phyloP scores from a whole-genome alignment of 2,329 filamentous ascomycete species.

The Penicillium sp. region DNA sequence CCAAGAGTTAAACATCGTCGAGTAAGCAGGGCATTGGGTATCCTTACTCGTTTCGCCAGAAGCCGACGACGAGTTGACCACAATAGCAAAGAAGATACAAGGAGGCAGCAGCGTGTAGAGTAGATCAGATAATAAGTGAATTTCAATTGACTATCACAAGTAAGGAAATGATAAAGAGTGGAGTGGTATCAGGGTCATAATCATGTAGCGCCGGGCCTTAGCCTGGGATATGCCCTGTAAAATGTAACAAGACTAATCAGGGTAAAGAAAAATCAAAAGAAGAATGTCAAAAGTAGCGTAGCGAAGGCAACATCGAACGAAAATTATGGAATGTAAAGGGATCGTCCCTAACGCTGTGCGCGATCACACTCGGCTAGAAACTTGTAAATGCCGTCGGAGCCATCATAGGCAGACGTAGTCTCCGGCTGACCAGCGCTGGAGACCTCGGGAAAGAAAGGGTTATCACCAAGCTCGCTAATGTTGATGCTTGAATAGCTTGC shows the following conservation, averaged over 20 bases:
- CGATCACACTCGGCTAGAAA: constrained; percentile 67
- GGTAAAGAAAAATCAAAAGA: neutral
- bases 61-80: too few species aligned
- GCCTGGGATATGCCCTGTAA: constrained; percentile 9
- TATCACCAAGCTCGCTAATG: constrained; percentile 53
- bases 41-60: too few species aligned
- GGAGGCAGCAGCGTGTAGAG: too few species aligned
- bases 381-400: constrained; percentile 65
- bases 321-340: neutral
- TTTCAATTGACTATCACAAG: constrained; percentile 1
- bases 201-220: constrained; percentile 9
- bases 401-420: constrained; percentile 58
- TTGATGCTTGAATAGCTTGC: constrained; percentile 62
- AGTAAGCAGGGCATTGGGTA: too few species aligned
- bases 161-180: constrained; percentile 16
- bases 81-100: too few species aligned
- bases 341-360: constrained; percentile 32
- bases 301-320: constrained; percentile 1
- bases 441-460: constrained; percentile 42
- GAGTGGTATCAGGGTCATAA: constrained; percentile 27
- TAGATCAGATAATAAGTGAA: neutral
- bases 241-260: neutral
- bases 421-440: constrained; percentile 38
- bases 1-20: too few species aligned
- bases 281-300: constrained; percentile 1